Conservation (phyloP, 2,329 filamentous ascomycete genomes). For the Fusarium scirpi region DNA sequence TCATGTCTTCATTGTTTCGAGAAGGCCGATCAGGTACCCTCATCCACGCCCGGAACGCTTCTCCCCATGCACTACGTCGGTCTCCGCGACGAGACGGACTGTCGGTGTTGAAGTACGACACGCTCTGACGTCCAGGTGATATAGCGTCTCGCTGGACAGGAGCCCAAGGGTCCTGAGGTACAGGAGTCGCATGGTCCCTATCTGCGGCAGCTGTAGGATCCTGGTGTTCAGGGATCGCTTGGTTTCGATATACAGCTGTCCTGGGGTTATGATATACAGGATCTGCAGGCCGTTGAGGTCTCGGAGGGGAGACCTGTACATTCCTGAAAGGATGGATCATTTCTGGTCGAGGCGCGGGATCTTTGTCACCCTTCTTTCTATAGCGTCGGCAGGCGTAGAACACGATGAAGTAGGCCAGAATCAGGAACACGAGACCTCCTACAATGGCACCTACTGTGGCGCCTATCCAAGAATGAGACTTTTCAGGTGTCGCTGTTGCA, state of each 20-base stretch:
- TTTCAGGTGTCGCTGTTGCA: background rate
- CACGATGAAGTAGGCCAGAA: background rate
- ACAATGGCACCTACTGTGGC: background rate
- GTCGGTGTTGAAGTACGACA: background rate
- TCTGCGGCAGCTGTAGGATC: background rate
- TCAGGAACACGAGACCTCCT: background rate
- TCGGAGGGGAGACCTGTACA: background rate
- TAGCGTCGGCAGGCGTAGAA: background rate
- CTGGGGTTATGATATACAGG: background rate
- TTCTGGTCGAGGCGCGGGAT: background rate
- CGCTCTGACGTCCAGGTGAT: background rate
- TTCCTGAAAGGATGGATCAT: background rate
- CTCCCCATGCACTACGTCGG: background rate
- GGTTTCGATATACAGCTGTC: background rate
- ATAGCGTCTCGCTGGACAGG: background rate
- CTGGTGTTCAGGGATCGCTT: background rate
- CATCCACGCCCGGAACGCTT: background rate
- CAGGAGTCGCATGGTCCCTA: fast-evolving
- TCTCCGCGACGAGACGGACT: background rate
- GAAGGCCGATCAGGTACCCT: background rate
- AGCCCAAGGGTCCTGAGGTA: background rate
- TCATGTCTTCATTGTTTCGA: background rate
- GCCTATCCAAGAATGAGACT: too few species aligned
- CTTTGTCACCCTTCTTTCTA: background rate
- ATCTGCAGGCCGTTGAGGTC: background rate